Percentiles rank a stretch among this genome's conserved stretches.
Evolutionary conservation across 176 grass and related monocot genomes (phyloP).

Genomic region (Musa troglodytarum): DNA sequence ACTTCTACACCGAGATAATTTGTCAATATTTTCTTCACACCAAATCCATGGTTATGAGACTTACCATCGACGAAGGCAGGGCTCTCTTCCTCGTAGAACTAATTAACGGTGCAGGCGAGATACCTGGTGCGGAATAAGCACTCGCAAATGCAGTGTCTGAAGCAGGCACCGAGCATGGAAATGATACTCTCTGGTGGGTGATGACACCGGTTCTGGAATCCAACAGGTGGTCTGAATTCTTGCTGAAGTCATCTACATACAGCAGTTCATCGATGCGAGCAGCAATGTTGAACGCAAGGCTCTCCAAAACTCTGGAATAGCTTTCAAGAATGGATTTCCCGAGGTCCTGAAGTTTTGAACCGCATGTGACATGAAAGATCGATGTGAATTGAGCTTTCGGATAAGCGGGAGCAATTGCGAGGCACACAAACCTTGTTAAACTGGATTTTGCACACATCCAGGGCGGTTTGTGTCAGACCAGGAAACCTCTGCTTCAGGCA

Average conservation of each 20-base stretch:
- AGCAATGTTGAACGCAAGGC: constrained; percentile 64
- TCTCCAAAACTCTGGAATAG: constrained; percentile 87
- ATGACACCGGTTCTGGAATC: constrained; percentile 11
- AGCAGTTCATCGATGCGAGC: constrained; percentile 84
- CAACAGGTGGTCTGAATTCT: constrained; percentile 35
- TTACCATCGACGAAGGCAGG: neutral
- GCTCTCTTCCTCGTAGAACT: constrained; percentile 50
- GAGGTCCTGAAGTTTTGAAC: constrained; percentile 47
- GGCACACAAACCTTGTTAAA: constrained; percentile 68
- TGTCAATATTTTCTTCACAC: constrained; percentile 49
- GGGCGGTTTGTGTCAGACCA: constrained; percentile 69
- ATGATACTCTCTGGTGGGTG: constrained; percentile 18
- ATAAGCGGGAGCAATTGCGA: neutral
- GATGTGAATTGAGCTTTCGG: constrained; percentile 1
- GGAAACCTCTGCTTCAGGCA: constrained; percentile 91
- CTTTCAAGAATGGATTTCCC: constrained; percentile 87
- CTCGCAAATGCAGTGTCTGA: constrained; percentile 41
- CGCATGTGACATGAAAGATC: neutral
- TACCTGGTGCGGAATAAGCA: constrained; percentile 51
- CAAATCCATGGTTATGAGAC: constrained; percentile 22
- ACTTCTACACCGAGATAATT: constrained; percentile 40
- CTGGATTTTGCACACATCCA: constrained; percentile 93
- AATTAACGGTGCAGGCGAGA: constrained; percentile 45
- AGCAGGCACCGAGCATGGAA: constrained; percentile 55
- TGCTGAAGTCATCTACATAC: constrained; percentile 50